Percentiles rank a stretch among this genome's conserved stretches.
These are phyloP conservation scores for Pelargonium citronellum DNA, from an alignment of 441 rosid species.

Conservation along the genomic window DNA sequence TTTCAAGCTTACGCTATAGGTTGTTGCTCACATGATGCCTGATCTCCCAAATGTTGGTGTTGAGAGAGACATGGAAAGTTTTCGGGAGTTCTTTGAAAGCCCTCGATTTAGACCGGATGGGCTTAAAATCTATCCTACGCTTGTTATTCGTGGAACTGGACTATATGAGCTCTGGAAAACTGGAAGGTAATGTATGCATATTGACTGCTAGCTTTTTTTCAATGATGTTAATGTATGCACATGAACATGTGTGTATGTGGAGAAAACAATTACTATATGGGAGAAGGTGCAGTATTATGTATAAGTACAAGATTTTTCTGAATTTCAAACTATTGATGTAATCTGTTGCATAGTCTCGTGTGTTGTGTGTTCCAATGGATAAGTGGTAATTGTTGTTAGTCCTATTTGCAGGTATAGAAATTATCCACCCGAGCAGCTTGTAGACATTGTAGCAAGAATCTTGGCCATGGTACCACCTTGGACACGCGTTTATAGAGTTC, in stretches of 20 bases:
- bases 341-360: background rate
- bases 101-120: conserved; percentile 96
- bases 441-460: conserved; percentile 94
- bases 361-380: conserved; percentile 8
- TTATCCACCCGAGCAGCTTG: conserved; percentile 97
- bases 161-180: conserved; percentile 98
- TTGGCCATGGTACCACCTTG: conserved; percentile 98
- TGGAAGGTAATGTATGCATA: conserved; percentile 53
- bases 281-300: background rate
- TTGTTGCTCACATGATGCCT: conserved; percentile 99
- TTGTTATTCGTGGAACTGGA: conserved; percentile 97
- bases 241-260: background rate
- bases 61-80: conserved; percentile 97
- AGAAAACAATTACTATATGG: background rate
- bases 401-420: conserved; percentile 62
- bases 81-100: conserved; percentile 90
- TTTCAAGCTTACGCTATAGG: conserved; percentile 40
- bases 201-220: background rate
- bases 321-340: background rate
- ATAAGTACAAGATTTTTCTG: background rate
- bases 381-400: conserved; percentile 13
- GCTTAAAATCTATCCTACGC: conserved; percentile 95
- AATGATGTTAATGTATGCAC: background rate
- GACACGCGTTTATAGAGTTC: conserved; percentile 99
- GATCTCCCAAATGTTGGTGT: conserved; percentile 99